Evolutionary conservation across 371 early-diverging fungal species (phyloP).

Genomic region (Circinella umbellata): DNA sequence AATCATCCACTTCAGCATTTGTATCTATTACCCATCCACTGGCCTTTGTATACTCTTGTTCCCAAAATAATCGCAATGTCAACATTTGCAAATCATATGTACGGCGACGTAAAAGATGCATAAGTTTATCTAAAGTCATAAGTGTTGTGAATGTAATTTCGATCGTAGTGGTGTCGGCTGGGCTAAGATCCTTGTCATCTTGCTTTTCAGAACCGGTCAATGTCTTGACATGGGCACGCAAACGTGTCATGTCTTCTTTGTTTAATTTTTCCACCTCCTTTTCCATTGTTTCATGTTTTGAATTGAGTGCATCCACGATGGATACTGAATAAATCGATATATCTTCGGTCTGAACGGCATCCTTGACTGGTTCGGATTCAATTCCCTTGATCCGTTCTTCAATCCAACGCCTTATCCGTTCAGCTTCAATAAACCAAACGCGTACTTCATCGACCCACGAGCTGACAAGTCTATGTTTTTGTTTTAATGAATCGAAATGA

Average conservation of each 20-base stretch:
- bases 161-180: conserved; percentile 62
- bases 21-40: conserved; percentile 34
- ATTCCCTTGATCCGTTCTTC: conserved; percentile 41
- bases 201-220: conserved; percentile 37
- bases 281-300: conserved; percentile 30
- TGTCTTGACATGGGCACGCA: conserved; percentile 58
- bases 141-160: conserved; percentile 58
- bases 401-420: conserved; percentile 50
- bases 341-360: conserved; percentile 2
- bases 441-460: conserved; percentile 58
- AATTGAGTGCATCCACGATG: conserved; percentile 33
- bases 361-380: conserved; percentile 23
- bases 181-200: conserved; percentile 45
- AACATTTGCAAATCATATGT: conserved; percentile 49
- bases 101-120: conserved; percentile 40
- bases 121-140: conserved; percentile 49
- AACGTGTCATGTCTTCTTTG: conserved; percentile 51
- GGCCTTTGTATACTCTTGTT: conserved; percentile 37
- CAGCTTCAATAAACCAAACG: conserved; percentile 56
- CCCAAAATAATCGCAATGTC: conserved; percentile 50
- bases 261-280: conserved; percentile 44
- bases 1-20: conserved; percentile 24
- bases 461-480: conserved; percentile 38
- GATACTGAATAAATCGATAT: conserved; percentile 24
- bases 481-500: conserved; percentile 21